Evolutionary conservation across 2,329 filamentous ascomycete species (phyloP).

Genomic region (Escovopsis sp.): DNA sequence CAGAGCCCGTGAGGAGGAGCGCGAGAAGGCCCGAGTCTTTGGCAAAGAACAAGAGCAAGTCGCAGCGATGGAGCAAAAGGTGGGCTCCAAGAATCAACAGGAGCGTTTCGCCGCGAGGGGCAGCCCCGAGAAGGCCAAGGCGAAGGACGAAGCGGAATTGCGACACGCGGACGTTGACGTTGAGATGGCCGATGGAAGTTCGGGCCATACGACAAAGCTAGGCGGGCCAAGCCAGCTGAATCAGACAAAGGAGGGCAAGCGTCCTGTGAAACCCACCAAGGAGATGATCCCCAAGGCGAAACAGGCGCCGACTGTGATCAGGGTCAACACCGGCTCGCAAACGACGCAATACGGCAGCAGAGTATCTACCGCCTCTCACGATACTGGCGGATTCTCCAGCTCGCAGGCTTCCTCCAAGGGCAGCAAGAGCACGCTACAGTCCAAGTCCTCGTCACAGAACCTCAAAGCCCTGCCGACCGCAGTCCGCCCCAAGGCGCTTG

Average conservation of each 20-base stretch:
- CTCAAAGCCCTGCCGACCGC: slow-evolving; percentile 46
- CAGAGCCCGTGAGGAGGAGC: slow-evolving; percentile 54
- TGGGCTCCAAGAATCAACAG: slow-evolving; percentile 38
- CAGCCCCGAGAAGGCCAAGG: slow-evolving; percentile 38
- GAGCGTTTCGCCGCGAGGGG: slow-evolving; percentile 28
- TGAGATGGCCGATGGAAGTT: slow-evolving; percentile 42
- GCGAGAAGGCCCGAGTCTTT: slow-evolving; percentile 49
- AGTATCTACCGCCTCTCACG: slow-evolving; percentile 43
- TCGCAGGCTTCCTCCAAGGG: slow-evolving; percentile 44
- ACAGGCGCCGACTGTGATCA: slow-evolving; percentile 55
- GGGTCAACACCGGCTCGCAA: slow-evolving; percentile 53
- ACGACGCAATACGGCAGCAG: slow-evolving; percentile 38
- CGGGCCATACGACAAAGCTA: slow-evolving; percentile 41
- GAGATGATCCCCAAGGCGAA: slow-evolving; percentile 44
- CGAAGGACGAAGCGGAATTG: slow-evolving; percentile 16
- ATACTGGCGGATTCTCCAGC: slow-evolving; percentile 16
- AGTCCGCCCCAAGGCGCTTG: slow-evolving; percentile 55
- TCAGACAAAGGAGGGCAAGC: slow-evolving; percentile 39
- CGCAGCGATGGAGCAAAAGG: slow-evolving; percentile 37
- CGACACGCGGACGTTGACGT: slow-evolving; percentile 27
- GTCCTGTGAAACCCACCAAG: slow-evolving; percentile 48
- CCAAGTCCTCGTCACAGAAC: slow-evolving; percentile 39
- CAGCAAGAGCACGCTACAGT: slow-evolving; percentile 51
- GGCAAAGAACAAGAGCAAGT: slow-evolving; percentile 43
- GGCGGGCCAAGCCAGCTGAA: slow-evolving; percentile 30